Conservation (phyloP, 768 basidiomycete species). For the Candolleomyces eurysporus region DNA sequence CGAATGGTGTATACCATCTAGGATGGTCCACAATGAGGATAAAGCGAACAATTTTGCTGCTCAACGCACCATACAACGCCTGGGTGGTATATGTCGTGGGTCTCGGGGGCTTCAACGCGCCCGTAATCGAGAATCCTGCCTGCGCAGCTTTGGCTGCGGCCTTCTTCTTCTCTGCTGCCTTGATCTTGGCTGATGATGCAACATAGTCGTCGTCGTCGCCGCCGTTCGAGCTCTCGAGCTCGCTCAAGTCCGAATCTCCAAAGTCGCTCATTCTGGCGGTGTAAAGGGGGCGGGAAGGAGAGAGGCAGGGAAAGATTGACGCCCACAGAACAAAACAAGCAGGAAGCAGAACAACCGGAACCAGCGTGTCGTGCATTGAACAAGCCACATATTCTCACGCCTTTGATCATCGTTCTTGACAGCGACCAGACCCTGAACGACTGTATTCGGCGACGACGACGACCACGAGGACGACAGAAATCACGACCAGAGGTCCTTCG, state of each 20-base stretch:
- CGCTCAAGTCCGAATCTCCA: constrained; percentile 30
- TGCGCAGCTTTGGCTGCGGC: constrained; percentile 4
- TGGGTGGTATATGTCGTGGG: constrained; percentile 66
- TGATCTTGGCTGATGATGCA: background rate
- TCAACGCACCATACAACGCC: constrained; percentile 51
- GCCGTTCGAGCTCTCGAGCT: constrained; percentile 17
- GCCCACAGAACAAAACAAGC: no score
- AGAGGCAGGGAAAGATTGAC: no score
- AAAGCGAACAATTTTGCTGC: constrained; percentile 3
- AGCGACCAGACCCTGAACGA: no score
- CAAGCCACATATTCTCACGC: no score
- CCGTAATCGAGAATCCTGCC: constrained; percentile 29
- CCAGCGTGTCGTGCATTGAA: no score
- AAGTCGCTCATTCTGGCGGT: no score
- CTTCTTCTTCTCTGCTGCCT: constrained; percentile 19
- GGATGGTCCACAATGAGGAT: background rate
- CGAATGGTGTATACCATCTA: constrained; percentile 62
- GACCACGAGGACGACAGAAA: no score
- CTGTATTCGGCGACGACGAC: no score
- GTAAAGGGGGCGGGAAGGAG: no score
- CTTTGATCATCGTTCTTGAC: no score
- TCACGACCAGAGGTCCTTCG: no score
- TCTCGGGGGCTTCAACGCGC: constrained; percentile 53
- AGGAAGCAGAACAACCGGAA: no score
- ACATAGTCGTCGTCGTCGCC: constrained; percentile 19